Conservation (phyloP, 139 green algal species). For the Picochlorum sp. region DNA sequence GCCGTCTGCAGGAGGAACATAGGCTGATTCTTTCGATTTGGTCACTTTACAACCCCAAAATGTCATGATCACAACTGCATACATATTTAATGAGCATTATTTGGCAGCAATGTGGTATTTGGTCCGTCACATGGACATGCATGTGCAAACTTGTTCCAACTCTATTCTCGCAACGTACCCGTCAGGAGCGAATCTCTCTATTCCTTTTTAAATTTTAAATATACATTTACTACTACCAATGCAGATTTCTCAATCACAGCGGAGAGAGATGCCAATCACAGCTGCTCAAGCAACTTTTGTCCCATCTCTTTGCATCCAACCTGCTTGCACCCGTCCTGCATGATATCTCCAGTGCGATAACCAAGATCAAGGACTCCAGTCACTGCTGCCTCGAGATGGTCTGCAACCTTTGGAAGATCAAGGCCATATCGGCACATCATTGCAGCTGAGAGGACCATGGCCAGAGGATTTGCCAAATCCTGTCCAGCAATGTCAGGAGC, state of each 20-base stretch:
- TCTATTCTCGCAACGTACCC: too few species aligned
- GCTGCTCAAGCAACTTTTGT: constrained; percentile 48
- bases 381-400: constrained; percentile 75
- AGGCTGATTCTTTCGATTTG: constrained; percentile 45
- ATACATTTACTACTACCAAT: too few species aligned
- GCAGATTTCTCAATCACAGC: too few species aligned
- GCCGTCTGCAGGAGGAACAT: constrained; percentile 60
- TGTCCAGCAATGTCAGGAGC: constrained; percentile 96
- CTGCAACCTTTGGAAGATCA: constrained; percentile 70
- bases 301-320: constrained; percentile 78
- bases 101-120: neutral
- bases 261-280: too few species aligned
- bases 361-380: constrained; percentile 72
- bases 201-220: too few species aligned
- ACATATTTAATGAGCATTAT: neutral
- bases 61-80: constrained; percentile 14
- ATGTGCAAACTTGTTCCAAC: too few species aligned
- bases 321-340: constrained; percentile 61
- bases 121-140: neutral
- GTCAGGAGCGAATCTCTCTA: too few species aligned
- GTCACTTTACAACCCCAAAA: constrained; percentile 68
- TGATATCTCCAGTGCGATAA: constrained; percentile 86
- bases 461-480: constrained; percentile 84
- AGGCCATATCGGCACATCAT: constrained; percentile 99
- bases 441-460: constrained; percentile 90